Evolutionary conservation across 140 eudicot genomes (phyloP).

Genomic region (Erigeron philadelphicus): DNA sequence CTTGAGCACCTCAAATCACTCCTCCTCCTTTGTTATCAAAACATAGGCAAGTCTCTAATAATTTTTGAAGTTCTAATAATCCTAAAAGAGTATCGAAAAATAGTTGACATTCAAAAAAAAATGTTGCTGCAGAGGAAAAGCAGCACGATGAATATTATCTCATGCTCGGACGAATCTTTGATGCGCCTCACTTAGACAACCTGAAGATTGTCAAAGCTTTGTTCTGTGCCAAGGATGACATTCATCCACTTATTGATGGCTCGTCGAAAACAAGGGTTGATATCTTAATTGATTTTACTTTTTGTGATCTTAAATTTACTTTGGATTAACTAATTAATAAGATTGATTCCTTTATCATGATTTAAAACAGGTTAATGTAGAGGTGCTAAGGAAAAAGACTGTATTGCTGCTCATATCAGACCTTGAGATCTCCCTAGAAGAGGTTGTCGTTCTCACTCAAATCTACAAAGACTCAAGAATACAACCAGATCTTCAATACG

Average conservation of each 20-base stretch:
- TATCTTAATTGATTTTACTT: background rate
- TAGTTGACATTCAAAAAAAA: slow-evolving; percentile 11
- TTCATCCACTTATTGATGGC: slow-evolving; percentile 61
- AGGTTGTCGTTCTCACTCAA: slow-evolving; percentile 47
- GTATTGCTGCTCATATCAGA: slow-evolving; percentile 79
- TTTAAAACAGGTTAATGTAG: slow-evolving; percentile 56
- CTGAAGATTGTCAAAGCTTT: slow-evolving; percentile 61
- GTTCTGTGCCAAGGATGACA: slow-evolving; percentile 62
- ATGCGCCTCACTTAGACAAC: slow-evolving; percentile 61
- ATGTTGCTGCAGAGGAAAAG: slow-evolving; percentile 63
- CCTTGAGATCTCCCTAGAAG: slow-evolving; percentile 56
- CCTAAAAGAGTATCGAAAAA: background rate
- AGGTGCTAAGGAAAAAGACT: slow-evolving; percentile 52
- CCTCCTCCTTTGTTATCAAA: slow-evolving; percentile 53
- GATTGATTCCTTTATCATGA: background rate
- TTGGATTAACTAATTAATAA: slow-evolving; percentile 2
- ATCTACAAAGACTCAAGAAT: slow-evolving; percentile 57
- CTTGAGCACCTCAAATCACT: slow-evolving; percentile 59
- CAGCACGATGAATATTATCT: slow-evolving; percentile 60
- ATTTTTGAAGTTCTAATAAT: slow-evolving; percentile 9
- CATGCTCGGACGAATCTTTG: slow-evolving; percentile 57
- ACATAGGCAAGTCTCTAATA: slow-evolving; percentile 47
- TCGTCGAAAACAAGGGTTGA: slow-evolving; percentile 52
- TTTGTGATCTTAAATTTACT: background rate
- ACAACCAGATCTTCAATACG: slow-evolving; percentile 46